Conservation (phyloP, 768 basidiomycete genomes). For the Phanerochaete carnosa region DNA sequence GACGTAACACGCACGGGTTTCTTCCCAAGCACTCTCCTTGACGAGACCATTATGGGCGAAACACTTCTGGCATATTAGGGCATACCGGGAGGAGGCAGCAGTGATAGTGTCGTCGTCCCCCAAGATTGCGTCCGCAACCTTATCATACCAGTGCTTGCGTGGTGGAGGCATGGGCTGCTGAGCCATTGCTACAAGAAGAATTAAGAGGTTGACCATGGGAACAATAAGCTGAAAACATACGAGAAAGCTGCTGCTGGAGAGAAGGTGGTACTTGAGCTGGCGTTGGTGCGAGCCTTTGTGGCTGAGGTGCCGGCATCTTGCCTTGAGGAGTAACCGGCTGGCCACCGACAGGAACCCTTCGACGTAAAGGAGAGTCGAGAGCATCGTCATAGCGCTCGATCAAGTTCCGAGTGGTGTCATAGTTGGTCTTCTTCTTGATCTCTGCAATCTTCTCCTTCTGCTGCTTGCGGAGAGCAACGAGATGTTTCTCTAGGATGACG, state of each 20-base stretch:
- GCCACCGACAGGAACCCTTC: slow-evolving; percentile 31
- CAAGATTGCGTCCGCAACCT: slow-evolving; percentile 80
- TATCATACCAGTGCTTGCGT: slow-evolving; percentile 83
- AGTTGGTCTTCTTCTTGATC: slow-evolving; percentile 97
- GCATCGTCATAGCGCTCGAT: slow-evolving; percentile 87
- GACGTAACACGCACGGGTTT: slow-evolving; percentile 60
- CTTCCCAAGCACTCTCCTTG: slow-evolving; percentile 76
- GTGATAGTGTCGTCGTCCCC: slow-evolving; percentile 60
- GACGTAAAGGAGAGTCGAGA: slow-evolving; percentile 36
- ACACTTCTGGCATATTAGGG: slow-evolving; percentile 85
- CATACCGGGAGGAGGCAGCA: slow-evolving; percentile 54
- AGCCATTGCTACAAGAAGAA: slow-evolving; percentile 29
- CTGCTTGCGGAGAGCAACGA: slow-evolving; percentile 68
- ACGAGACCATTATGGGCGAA: slow-evolving; percentile 88
- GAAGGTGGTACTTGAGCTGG: slow-evolving; percentile 20
- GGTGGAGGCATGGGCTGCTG: slow-evolving; percentile 44
- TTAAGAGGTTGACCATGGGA: not conserved
- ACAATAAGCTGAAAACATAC: slow-evolving; percentile 25
- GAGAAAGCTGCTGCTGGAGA: slow-evolving; percentile 35
- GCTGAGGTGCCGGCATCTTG: slow-evolving; percentile 4
- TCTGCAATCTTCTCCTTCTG: slow-evolving; percentile 89
- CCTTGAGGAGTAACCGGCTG: slow-evolving; percentile 18
- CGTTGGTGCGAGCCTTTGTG: not conserved
- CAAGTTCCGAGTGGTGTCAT: slow-evolving; percentile 86
- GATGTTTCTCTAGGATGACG: slow-evolving; percentile 61